Evolutionary conservation across 202 grass and related monocot species (phyloP).

Genomic region (Carex arenaria): DNA sequence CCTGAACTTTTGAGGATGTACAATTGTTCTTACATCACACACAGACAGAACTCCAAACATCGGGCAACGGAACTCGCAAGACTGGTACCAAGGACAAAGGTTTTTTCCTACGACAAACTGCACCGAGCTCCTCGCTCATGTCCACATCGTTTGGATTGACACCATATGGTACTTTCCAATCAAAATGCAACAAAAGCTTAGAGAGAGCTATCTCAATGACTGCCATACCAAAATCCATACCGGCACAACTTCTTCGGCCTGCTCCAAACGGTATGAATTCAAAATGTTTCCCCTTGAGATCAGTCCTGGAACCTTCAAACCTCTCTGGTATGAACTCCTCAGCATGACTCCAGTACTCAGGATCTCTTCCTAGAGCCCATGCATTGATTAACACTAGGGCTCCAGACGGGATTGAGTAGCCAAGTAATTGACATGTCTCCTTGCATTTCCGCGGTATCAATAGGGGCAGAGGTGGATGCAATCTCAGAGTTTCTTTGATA

Average conservation of each 20-base stretch:
- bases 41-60: neutral
- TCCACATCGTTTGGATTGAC: neutral
- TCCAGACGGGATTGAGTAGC: constrained; percentile 10
- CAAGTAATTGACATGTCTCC: constrained; percentile 21
- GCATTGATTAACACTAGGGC: constrained; percentile 29
- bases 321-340: constrained; percentile 36
- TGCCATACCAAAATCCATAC: neutral
- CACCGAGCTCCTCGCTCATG: constrained; percentile 18
- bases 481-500: constrained; percentile 37
- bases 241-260: constrained; percentile 37
- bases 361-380: constrained; percentile 25
- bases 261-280: constrained; percentile 30
- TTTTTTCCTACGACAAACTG: neutral
- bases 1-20: too few species aligned
- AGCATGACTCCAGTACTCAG: constrained; percentile 14
- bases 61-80: neutral
- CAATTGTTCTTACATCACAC: neutral
- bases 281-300: constrained; percentile 19
- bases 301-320: neutral
- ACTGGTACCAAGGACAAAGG: constrained; percentile 7
- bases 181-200: constrained; percentile 14
- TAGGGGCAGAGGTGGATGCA: constrained; percentile 17
- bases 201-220: constrained; percentile 4
- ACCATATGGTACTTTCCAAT: constrained; percentile 15
- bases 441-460: constrained; percentile 22